Evolutionary conservation across 2,329 filamentous ascomycete species (phyloP).

Genomic region (Ophiostoma ips): DNA sequence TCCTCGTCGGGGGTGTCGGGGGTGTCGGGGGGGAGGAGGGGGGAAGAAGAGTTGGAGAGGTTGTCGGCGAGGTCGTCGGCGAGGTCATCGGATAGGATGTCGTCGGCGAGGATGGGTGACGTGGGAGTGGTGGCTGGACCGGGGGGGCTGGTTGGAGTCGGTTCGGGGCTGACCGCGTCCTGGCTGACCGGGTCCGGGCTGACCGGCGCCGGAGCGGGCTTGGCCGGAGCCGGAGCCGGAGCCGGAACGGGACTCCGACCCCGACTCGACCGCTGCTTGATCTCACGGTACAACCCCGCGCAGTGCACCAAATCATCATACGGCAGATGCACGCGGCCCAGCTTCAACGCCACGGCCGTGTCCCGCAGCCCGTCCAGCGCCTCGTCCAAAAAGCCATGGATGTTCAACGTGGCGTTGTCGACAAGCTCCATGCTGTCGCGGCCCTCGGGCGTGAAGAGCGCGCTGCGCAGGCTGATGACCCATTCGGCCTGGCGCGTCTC

Average conservation of each 20-base stretch:
- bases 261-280: conserved; percentile 28
- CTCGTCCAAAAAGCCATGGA: conserved; percentile 81
- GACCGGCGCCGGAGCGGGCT: conserved; percentile 20
- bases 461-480: conserved; percentile 74
- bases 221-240: conserved; percentile 16
- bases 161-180: too few relatives aligned
- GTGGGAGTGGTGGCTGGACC: background rate
- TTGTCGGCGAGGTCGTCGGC: background rate
- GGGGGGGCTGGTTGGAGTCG: too few relatives aligned
- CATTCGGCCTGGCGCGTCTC: conserved; percentile 75
- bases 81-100: background rate
- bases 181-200: too few relatives aligned
- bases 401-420: conserved; percentile 75
- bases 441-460: conserved; percentile 78
- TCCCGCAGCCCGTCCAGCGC: conserved; percentile 78
- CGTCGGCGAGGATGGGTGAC: conserved; percentile 5
- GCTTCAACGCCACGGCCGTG: conserved; percentile 77
- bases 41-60: too few relatives aligned
- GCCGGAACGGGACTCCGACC: too few relatives aligned
- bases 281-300: conserved; percentile 38
- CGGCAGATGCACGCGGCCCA: conserved; percentile 79
- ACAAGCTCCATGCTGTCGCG: conserved; percentile 75
- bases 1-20: conserved; percentile 27
- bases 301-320: conserved; percentile 70
- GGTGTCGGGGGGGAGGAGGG: background rate